These are phyloP conservation scores for Pontederia crassipes DNA, from an alignment of 176 grass and related monocot species.

Conservation along the genomic window DNA sequence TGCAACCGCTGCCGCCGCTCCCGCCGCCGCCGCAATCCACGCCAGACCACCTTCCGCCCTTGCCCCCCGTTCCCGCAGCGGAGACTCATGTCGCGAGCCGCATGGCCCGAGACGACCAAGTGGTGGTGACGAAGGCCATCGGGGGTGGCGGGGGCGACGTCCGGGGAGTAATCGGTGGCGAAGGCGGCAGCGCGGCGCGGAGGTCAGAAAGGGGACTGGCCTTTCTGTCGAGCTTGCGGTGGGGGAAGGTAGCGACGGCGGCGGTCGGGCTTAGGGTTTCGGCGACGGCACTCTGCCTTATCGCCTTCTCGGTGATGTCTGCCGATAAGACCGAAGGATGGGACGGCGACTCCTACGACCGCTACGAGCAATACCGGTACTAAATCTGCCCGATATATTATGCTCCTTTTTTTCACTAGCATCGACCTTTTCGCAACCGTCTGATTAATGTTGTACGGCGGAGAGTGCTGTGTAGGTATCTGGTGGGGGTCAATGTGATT, in stretches of 20 bases:
- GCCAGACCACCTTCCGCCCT: no score
- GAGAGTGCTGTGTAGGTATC: conserved; percentile 34
- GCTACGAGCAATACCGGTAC: conserved; percentile 82
- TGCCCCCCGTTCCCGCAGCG: no score
- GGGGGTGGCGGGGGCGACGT: conserved; percentile 10
- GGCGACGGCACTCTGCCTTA: conserved; percentile 41
- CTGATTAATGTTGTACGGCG: background rate
- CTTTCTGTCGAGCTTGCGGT: conserved; percentile 30
- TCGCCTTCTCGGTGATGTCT: conserved; percentile 59
- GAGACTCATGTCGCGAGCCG: conserved; percentile 8
- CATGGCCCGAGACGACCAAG: conserved; percentile 7
- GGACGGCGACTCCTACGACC: conserved; percentile 56
- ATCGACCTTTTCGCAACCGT: background rate
- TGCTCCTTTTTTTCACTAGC: conserved; percentile 5
- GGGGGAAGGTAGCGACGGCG: conserved; percentile 27
- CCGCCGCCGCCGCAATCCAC: conserved; percentile 2
- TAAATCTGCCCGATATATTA: conserved; percentile 11
- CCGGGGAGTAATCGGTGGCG: conserved; percentile 16
- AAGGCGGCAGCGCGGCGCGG: background rate
- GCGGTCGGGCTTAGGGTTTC: conserved; percentile 67
- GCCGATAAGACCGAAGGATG: conserved; percentile 50
- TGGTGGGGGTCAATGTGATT: conserved; percentile 56
- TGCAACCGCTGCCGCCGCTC: background rate
- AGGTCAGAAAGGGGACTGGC: conserved; percentile 28
- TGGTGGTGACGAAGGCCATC: conserved; percentile 17